These are phyloP conservation scores for Gyromitra esculenta DNA, from an alignment of 2,329 filamentous ascomycete genomes.

Conservation along the genomic window DNA sequence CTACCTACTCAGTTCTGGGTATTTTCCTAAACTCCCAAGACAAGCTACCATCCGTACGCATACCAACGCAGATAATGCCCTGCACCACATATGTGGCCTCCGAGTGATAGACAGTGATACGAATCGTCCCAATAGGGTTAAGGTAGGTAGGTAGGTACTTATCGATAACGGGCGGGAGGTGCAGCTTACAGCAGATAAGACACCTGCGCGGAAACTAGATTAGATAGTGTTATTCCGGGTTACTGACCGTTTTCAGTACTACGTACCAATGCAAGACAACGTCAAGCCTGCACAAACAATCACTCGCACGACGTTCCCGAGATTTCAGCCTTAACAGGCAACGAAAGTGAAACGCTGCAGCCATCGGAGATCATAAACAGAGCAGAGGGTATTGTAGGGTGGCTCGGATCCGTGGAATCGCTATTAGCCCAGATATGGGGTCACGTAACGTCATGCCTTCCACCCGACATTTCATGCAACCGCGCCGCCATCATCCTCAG, in stretches of 20 bases:
- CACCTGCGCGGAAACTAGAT: background rate
- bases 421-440: background rate
- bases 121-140: background rate
- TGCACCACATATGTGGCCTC: background rate
- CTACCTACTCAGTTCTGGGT: too few species aligned
- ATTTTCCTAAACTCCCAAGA: background rate
- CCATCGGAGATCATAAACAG: too few species aligned
- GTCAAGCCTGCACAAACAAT: background rate
- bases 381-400: background rate
- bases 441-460: background rate
- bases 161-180: background rate
- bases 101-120: conserved; percentile 28
- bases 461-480: background rate
- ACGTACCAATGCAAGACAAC: background rate
- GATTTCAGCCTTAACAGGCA: too few species aligned
- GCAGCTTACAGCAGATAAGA: background rate
- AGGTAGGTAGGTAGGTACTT: background rate
- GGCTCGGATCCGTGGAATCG: background rate
- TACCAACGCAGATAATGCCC: background rate
- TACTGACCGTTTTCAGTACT: background rate
- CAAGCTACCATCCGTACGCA: background rate
- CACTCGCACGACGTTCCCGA: background rate
- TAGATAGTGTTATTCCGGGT: background rate
- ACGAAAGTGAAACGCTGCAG: too few species aligned
- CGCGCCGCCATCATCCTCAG: background rate